Base-by-base conservation (phyloP, 306 rosid genomes). In the Prunus persica region DNA sequence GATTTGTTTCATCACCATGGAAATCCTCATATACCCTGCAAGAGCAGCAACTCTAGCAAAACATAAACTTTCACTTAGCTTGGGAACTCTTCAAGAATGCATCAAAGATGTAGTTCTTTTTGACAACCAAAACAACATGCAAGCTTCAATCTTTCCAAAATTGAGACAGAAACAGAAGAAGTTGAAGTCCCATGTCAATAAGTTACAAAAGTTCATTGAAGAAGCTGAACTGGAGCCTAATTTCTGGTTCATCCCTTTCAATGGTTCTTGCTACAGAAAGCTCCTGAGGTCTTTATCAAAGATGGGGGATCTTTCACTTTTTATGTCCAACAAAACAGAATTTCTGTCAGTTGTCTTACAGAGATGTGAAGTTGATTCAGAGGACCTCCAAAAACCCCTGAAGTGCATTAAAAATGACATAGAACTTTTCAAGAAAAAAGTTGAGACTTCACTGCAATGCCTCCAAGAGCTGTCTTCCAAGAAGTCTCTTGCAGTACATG, bases 221-320 rank as follows among this genome's bases (percentile, higher is more conserved):
- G 96, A 90, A 82, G 94, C 98, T n/a, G 79, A 86, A 78, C 7
- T 76, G 75, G 97, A 91, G 79, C 97, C 98, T 49, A 86, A 76
- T 81, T 91, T 94, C 76, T 91, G 96, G 94, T 91, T 90, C 84
- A 32, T 83, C 45, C 89, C 97, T 79, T 90, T 91, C 49, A 79
- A 88, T 41, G 75, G 82, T 72, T 68, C 75, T 41, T 81, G 86
- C 77, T 87, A 94, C 19, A 62, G 50, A 18, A 91, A 82, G 80
- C 84, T 88, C 50, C 49, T 86, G 65, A 78, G 73, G 66, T 91
- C 96, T 20, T 77, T 91, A 5, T 85, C 82, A 50, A 89, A 74
- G 74, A 80, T 70, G 84, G 73, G 14, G 57, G 83, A 84, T 81
- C 92, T 86, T 70, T 63, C 65, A 18, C 62, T 19, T 2, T 45